Evolutionary conservation across 2,329 filamentous ascomycete species (phyloP), one percentile per base, ranked within the genome.

Genomic region (Hirsutella thompsonii): DNA sequence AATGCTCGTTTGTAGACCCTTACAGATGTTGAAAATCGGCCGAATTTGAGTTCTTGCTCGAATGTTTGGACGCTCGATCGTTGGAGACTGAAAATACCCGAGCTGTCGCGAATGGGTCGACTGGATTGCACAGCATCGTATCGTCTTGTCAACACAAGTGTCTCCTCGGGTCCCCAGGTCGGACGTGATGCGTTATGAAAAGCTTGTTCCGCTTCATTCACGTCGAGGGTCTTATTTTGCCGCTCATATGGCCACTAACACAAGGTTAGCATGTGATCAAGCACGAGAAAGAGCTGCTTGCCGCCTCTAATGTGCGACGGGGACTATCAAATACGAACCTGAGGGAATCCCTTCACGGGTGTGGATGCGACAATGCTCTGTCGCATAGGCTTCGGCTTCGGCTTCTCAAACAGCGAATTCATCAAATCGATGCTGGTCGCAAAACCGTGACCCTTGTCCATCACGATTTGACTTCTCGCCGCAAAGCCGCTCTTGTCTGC

Each of bases 391-490:
- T 75, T 78, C 47, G 79, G 70, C 65, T 75, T 78, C 47, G 79
- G 72, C 61, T 82, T 76, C 58, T 84, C 83, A 62, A 93, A 95
- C 42, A 95, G 68, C 37, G 87, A 94, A 58, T 94, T 90, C 87
- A 94, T 95, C 58, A 95, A 68, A 66, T 95, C 92, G 63, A 96
- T 94, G 55, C 84, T 89, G 18, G 83, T 94, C 18, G 79, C 75
- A 60, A 94, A 90, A 1, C 82, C 81, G 48, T 76, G 76, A 41
- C 72, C 69, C 50, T 76, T 71, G 32, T 63, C 60, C 50, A 56
- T 48, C 26, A 52, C 55, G 42, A 57, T 42, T 42, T 66, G 55
- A 34, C 50, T 52, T 45, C 52, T 55, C 36, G 55, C 52, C 18
- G 51, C 49, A 37, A 55, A 46, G 33, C 49, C 52, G 42, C 55